Conservation (phyloP, 305 asterid species). For the Fraxinus dipetala region DNA sequence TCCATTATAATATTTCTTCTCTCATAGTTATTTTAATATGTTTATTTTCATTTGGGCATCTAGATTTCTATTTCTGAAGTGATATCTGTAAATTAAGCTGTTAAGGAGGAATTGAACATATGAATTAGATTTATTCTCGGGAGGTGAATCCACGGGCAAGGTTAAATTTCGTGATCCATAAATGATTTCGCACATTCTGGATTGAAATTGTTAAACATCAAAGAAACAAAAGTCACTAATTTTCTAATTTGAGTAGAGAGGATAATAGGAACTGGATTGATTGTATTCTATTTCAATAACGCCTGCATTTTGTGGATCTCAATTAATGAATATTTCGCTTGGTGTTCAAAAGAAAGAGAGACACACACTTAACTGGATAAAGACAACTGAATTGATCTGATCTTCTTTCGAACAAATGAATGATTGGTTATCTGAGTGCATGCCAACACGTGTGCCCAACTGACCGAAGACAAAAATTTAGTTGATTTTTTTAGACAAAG, state of each 20-base stretch:
- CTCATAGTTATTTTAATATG: constrained; percentile 7
- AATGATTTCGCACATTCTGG: neutral
- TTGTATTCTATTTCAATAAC: neutral
- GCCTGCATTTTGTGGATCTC: neutral
- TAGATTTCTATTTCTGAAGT: constrained; percentile 9
- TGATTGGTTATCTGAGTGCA: neutral
- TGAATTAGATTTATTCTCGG: neutral
- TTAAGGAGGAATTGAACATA: neutral
- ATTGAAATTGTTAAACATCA: neutral
- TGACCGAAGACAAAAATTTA: constrained; percentile 12
- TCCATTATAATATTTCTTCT: neutral
- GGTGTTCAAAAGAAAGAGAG: neutral
- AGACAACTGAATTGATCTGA: constrained; percentile 1
- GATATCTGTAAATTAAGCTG: neutral
- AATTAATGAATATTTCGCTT: neutral
- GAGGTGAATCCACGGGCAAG: constrained; percentile 1
- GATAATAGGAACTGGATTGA: neutral
- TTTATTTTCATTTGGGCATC: constrained; percentile 15
- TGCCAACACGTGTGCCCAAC: neutral
- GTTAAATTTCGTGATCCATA: constrained; percentile 9
- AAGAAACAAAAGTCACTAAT: neutral
- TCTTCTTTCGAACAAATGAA: constrained; percentile 6
- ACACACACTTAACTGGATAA: neutral
- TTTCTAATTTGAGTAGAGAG: neutral
- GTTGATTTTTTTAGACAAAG: constrained; percentile 6